Conservation (phyloP, 2,329 filamentous ascomycete genomes). For the Aureobasidium subglaciale region DNA sequence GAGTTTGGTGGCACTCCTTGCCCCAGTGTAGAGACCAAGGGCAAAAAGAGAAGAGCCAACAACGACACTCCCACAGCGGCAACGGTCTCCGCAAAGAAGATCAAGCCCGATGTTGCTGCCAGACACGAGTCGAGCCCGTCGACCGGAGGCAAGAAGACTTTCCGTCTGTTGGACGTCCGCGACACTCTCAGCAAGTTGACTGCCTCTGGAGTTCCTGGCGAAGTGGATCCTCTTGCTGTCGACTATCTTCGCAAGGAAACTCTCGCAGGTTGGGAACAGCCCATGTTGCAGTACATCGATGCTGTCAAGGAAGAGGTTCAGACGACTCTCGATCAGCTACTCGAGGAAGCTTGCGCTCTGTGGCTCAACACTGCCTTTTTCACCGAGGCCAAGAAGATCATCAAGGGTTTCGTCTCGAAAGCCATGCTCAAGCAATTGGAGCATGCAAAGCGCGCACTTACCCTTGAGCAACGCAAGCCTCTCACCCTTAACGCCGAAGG, state of each 20-base stretch:
- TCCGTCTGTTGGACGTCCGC: slow-evolving; percentile 4
- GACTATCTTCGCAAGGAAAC: slow-evolving; percentile 26
- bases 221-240: slow-evolving; percentile 30
- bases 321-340: slow-evolving; percentile 15
- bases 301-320: slow-evolving; percentile 23
- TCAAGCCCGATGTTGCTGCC: not conserved
- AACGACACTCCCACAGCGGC: not conserved
- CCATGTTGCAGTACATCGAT: slow-evolving; percentile 26
- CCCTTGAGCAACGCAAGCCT: slow-evolving; percentile 30
- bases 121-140: not conserved
- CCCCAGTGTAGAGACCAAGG: not conserved
- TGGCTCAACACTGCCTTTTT: slow-evolving; percentile 29
- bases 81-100: not conserved
- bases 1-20: slow-evolving; percentile 15
- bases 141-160: not conserved
- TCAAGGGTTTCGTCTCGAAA: slow-evolving; percentile 23
- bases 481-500: slow-evolving; percentile 28
- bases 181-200: slow-evolving; percentile 15
- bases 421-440: slow-evolving; percentile 25
- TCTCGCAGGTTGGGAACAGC: slow-evolving; percentile 26
- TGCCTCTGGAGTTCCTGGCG: slow-evolving; percentile 26
- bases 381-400: slow-evolving; percentile 20
- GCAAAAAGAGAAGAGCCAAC: not conserved
- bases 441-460: slow-evolving; percentile 23
- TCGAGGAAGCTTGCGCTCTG: slow-evolving; percentile 24